Evolutionary conservation across 768 basidiomycete genomes (phyloP).

Genomic region (Suillus hirtellus): DNA sequence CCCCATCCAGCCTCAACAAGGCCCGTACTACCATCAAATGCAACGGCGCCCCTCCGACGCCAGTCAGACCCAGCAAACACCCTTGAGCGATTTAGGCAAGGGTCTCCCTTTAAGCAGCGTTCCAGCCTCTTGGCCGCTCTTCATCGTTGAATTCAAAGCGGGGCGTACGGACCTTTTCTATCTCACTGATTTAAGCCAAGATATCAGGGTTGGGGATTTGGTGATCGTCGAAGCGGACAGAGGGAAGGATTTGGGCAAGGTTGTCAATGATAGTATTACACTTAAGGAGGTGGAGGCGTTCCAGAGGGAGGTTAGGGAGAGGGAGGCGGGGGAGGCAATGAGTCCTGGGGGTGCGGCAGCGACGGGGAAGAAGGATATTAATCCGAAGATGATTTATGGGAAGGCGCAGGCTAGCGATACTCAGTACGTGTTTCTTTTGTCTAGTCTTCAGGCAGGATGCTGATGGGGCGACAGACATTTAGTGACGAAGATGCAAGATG

Average conservation of each 20-base stretch:
- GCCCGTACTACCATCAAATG: slow-evolving; percentile 30
- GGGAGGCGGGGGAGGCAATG: slow-evolving; percentile 40
- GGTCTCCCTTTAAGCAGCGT: slow-evolving; percentile 87
- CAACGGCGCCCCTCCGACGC: slow-evolving; percentile 45
- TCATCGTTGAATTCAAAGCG: slow-evolving; percentile 97
- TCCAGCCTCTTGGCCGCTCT: slow-evolving; percentile 84
- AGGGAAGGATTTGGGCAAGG: slow-evolving; percentile 89
- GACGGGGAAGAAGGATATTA: slow-evolving; percentile 79
- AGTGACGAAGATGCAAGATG: slow-evolving; percentile 83
- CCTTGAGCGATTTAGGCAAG: slow-evolving; percentile 69
- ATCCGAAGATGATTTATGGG: slow-evolving; percentile 94
- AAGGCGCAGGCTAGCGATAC: slow-evolving; percentile 84
- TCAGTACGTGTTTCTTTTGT: slow-evolving; percentile 50
- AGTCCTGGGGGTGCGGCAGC: slow-evolving; percentile 48
- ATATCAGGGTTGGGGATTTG: slow-evolving; percentile 81
- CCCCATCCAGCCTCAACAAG: slow-evolving; percentile 31
- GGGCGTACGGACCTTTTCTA: slow-evolving; percentile 96
- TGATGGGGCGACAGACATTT: slow-evolving; percentile 53
- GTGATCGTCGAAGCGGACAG: slow-evolving; percentile 98
- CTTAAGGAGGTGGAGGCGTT: slow-evolving; percentile 88
- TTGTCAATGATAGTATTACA: slow-evolving; percentile 89
- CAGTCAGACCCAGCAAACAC: slow-evolving; percentile 17
- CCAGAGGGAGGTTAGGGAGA: slow-evolving; percentile 77
- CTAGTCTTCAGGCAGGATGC: background rate
- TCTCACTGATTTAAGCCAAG: slow-evolving; percentile 63